A percentile compares a stretch with the other conserved stretches of the same genome.
Conservation (phyloP, 2,329 filamentous ascomycete genomes). For the Calonectria hawksworthii region DNA sequence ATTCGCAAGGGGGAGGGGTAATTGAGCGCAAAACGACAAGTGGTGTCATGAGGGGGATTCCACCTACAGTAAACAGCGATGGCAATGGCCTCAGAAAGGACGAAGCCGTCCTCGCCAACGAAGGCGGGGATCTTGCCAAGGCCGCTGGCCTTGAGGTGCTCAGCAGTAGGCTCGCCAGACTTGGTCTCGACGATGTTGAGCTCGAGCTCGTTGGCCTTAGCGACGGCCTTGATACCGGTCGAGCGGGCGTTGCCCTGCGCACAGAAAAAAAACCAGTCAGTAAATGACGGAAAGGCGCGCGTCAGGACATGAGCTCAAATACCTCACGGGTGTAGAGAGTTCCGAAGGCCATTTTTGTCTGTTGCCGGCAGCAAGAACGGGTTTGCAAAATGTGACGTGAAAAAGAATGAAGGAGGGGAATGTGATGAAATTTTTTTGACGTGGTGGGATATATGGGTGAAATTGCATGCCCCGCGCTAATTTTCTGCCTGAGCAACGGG, state of each 20-base stretch:
- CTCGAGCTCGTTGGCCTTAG: constrained; percentile 97
- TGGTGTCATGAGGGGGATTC: constrained; percentile 31
- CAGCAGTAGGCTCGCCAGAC: constrained; percentile 74
- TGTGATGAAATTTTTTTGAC: constrained; percentile 52
- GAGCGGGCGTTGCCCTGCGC: constrained; percentile 88
- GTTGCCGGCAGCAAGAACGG: constrained; percentile 47
- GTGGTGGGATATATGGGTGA: constrained; percentile 43
- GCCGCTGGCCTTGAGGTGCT: constrained; percentile 89
- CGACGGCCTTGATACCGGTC: constrained; percentile 89
- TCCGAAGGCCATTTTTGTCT: constrained; percentile 90
- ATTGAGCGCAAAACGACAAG: constrained; percentile 47
- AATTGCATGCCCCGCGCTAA: constrained; percentile 52
- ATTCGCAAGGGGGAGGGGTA: constrained; percentile 51
- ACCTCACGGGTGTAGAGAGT: constrained; percentile 94
- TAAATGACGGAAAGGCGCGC: constrained; percentile 47
- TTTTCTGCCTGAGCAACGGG: constrained; percentile 44
- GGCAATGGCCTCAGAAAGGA: constrained; percentile 90
- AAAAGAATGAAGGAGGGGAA: constrained; percentile 39
- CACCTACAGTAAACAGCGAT: constrained; percentile 97
- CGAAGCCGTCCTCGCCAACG: constrained; percentile 90
- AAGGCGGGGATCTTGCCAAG: constrained; percentile 95
- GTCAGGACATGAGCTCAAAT: constrained; percentile 49
- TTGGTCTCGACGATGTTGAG: constrained; percentile 85
- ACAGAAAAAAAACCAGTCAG: constrained; percentile 45
- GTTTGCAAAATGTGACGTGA: constrained; percentile 41